Conservation (phyloP, 495 filamentous ascomycete species). For the Immersiella caudata region DNA sequence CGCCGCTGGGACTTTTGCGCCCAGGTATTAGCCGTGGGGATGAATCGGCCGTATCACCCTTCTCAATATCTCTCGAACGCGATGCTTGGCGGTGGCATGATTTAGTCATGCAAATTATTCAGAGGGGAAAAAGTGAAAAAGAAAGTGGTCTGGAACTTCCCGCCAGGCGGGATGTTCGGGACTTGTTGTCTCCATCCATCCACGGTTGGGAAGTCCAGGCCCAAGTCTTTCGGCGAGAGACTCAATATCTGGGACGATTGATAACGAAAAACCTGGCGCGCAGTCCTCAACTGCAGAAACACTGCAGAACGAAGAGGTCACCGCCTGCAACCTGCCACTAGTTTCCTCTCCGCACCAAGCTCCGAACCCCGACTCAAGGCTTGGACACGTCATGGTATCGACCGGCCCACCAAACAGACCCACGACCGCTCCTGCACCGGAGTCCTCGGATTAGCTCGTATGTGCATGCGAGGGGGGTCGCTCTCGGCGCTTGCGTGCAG, state of each 20-base stretch:
- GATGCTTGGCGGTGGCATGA: background rate
- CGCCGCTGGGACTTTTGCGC: background rate
- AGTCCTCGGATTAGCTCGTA: background rate
- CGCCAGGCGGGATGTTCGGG: background rate
- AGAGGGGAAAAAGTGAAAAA: background rate
- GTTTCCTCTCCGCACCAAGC: background rate
- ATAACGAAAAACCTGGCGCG: background rate
- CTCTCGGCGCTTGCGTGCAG: background rate
- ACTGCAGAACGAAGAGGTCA: background rate
- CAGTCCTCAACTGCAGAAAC: background rate
- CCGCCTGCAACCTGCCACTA: background rate
- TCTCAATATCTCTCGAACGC: background rate
- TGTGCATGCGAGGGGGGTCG: background rate
- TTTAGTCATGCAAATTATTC: background rate
- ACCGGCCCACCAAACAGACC: background rate
- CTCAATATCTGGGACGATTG: background rate
- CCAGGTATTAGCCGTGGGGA: background rate
- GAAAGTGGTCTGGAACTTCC: background rate
- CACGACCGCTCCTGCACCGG: background rate
- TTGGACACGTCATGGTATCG: background rate
- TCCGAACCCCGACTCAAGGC: background rate
- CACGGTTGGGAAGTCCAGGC: background rate
- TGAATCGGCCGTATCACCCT: background rate
- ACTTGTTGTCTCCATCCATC: background rate
- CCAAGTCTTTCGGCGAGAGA: background rate